Conservation (phyloP, 2,329 filamentous ascomycete genomes). For the Curvularia hawaiiensis region DNA sequence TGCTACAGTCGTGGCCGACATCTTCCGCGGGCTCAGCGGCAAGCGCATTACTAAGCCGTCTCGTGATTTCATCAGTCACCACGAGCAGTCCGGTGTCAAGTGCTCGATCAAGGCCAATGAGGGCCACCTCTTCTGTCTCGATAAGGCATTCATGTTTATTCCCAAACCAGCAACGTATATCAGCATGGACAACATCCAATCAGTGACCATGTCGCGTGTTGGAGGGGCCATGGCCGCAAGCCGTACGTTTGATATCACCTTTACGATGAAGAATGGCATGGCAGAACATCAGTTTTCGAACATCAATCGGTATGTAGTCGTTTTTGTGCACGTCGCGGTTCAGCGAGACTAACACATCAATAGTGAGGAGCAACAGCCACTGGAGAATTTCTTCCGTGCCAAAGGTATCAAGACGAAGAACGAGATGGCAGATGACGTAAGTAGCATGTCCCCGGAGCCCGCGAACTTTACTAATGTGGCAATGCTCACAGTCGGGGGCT, state of each 20-base stretch:
- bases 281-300: slow-evolving; percentile 97
- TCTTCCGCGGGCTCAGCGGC: slow-evolving; percentile 91
- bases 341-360: slow-evolving; percentile 31
- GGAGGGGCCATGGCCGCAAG: slow-evolving; percentile 91
- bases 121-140: slow-evolving; percentile 93
- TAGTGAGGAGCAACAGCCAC: slow-evolving; percentile 87
- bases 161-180: slow-evolving; percentile 98
- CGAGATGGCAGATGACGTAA: slow-evolving; percentile 94
- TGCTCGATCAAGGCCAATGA: slow-evolving; percentile 99
- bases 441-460: slow-evolving; percentile 39
- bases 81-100: slow-evolving; percentile 93
- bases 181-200: slow-evolving; percentile 88
- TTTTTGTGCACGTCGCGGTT: background rate
- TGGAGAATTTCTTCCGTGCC: slow-evolving; percentile 97
- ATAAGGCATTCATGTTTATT: slow-evolving; percentile 99
- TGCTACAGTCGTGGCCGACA: slow-evolving; percentile 90
- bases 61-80: slow-evolving; percentile 92
- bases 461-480: slow-evolving; percentile 29
- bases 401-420: slow-evolving; percentile 97
- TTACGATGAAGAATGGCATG: slow-evolving; percentile 83
- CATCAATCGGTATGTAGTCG: slow-evolving; percentile 75
- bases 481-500: slow-evolving; percentile 55
- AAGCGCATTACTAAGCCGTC: slow-evolving; percentile 95
- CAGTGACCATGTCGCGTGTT: slow-evolving; percentile 93
- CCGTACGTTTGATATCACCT: slow-evolving; percentile 95